Base-by-base conservation (phyloP, 495 filamentous ascomycete species). In the Tirmania nivea region DNA sequence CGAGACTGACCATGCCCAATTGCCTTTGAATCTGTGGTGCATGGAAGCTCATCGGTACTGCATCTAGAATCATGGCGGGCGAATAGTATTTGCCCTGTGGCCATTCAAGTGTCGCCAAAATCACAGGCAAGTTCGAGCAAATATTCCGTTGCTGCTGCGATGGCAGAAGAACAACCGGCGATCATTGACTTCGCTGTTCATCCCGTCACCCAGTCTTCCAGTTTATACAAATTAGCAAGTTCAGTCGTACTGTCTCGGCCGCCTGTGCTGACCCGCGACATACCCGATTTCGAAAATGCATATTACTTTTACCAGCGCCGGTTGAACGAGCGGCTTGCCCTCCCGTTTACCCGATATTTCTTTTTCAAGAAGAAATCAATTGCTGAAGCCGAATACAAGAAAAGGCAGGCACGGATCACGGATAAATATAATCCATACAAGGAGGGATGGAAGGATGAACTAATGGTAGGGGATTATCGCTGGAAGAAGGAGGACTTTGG, bases 221-320 rank as follows among this genome's bases (percentile, higher is more conserved):
- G 8, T 19, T 14, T 19, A 45, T 14, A 45, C 8, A 45, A 19
- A 19, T 14, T 45, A 45, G 39, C 39, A 45, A 17, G 86, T 55
- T 78, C 79, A 52, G 71, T 94, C 53, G 78, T 95, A 55, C 82
- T 99, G 55, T 86, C 86, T 31, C 84, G 90, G 35, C 78, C 92
- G 7, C 90, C 90, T 9, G 69, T 86, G 50, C 73, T 99, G 57
- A 96, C 92, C 51, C 83, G 82, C 56, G 72, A 81, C 51, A 80
- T 86, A 16, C 80, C 79, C 35, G 73, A 83, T 11, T 96, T 99
- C 67, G 90, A 99, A 68, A 81, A 85, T 65, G 73, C 88, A 51
- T 95, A 76, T 71, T 90, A 80, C 72, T 84, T 96, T 66, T 99
- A 99, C 71, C 90, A 99, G 69, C 84, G 85, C 56, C 86, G 90